phyloP scores from a whole-genome alignment of 1,284 basidiomycete species.

The Phylloporus sp. region DNA sequence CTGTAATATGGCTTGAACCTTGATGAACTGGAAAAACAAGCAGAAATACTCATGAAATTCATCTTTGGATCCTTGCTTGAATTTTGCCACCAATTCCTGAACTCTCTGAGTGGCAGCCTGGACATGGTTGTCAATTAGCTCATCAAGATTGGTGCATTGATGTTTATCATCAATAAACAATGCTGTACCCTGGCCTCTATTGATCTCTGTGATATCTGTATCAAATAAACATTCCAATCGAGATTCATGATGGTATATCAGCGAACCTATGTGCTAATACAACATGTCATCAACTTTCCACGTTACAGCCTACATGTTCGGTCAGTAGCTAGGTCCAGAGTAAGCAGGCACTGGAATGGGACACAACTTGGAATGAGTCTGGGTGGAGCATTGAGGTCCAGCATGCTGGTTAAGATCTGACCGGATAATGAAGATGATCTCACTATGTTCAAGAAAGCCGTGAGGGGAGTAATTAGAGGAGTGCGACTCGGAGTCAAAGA shows the following conservation, averaged over 20 bases:
- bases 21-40: background rate
- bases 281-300: conserved; percentile 99
- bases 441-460: too few species aligned
- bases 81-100: conserved; percentile 95
- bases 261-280: conserved; percentile 95
- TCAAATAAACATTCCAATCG: conserved; percentile 10
- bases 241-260: conserved; percentile 1
- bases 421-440: too few species aligned
- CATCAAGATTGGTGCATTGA: conserved; percentile 94
- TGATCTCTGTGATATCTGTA: conserved; percentile 89
- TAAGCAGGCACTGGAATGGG: too few species aligned
- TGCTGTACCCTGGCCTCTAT: conserved; percentile 72
- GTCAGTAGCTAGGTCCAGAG: too few species aligned
- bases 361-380: too few species aligned
- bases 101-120: conserved; percentile 94
- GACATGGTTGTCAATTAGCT: conserved; percentile 97
- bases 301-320: too few species aligned
- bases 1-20: conserved; percentile 43
- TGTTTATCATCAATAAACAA: conserved; percentile 85
- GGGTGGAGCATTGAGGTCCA: too few species aligned
- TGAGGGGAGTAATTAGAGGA: too few species aligned
- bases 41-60: conserved; percentile 78
- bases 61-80: conserved; percentile 86
- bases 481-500: too few species aligned
- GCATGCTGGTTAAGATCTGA: too few species aligned